These are phyloP conservation scores for Yarrowia sp. DNA, from an alignment of 805 yeast genomes.

Conservation along the genomic window DNA sequence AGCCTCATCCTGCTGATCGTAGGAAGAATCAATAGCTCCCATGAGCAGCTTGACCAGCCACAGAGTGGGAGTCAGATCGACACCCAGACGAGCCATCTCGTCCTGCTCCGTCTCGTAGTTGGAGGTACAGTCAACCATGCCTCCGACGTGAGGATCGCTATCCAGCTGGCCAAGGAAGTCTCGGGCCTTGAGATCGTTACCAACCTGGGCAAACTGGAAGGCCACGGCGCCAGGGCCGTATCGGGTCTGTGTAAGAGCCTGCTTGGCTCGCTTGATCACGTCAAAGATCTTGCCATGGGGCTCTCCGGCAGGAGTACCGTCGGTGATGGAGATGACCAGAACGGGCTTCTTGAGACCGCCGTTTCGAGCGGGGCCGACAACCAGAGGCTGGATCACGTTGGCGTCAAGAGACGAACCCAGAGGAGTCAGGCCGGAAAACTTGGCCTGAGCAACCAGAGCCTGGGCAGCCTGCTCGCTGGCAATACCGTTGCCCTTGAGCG, in stretches of 20 bases:
- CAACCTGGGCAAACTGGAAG: conserved; percentile 38
- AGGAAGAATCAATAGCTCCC: conserved; percentile 36
- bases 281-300: conserved; percentile 30
- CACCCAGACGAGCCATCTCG: conserved; percentile 36
- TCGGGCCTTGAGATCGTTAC: conserved; percentile 36
- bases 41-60: conserved; percentile 36
- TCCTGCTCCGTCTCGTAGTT: conserved; percentile 37
- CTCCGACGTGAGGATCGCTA: conserved; percentile 34
- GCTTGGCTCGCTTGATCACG: conserved; percentile 33
- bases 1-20: conserved; percentile 35
- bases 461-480: conserved; percentile 32
- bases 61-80: conserved; percentile 33
- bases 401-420: conserved; percentile 32
- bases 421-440: conserved; percentile 36
- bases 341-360: conserved; percentile 35
- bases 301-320: conserved; percentile 39
- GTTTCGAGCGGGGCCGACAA: conserved; percentile 31
- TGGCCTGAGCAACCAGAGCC: conserved; percentile 30
- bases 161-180: conserved; percentile 35
- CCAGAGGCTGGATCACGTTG: conserved; percentile 36
- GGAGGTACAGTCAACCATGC: conserved; percentile 35
- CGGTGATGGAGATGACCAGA: conserved; percentile 35
- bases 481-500: conserved; percentile 32
- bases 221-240: conserved; percentile 36
- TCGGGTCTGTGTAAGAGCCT: conserved; percentile 29